Conservation (phyloP, 2,329 filamentous ascomycete genomes). For the Macrophomina tecta region DNA sequence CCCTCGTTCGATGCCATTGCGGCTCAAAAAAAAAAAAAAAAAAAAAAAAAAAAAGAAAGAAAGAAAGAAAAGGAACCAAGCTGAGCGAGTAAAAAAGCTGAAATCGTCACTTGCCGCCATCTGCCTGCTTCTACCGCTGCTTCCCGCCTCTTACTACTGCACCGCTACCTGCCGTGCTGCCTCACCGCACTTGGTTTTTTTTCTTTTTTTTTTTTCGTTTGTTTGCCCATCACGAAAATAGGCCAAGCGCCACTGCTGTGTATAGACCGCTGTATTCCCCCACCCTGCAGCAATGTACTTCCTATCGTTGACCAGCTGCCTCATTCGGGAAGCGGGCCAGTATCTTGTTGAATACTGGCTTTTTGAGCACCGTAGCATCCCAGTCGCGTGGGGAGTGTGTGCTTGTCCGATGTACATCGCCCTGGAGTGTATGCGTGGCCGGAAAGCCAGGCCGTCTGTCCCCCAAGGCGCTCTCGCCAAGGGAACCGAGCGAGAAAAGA, state of each 20-base stretch:
- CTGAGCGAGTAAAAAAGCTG: too few species aligned
- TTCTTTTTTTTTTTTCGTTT: neutral
- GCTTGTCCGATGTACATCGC: too few species aligned
- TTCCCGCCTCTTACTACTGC: neutral
- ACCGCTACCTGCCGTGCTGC: conserved; percentile 10
- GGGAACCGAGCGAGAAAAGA: neutral
- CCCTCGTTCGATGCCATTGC: neutral
- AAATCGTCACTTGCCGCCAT: neutral
- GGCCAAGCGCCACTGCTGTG: too few species aligned
- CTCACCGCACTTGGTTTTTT: neutral
- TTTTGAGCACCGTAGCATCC: neutral
- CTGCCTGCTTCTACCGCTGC: neutral
- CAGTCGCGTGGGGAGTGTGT: too few species aligned
- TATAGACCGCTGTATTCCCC: too few species aligned
- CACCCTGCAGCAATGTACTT: too few species aligned
- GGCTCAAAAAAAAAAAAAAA: neutral
- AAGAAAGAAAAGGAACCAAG: too few species aligned
- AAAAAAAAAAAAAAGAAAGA: too few species aligned
- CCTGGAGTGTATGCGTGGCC: neutral
- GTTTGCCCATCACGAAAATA: too few species aligned
- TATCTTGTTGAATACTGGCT: neutral
- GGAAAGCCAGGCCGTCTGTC: neutral
- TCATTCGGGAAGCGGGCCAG: neutral
- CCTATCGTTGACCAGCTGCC: neutral
- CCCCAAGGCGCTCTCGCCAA: neutral